phyloP scores from a whole-genome alignment of 768 basidiomycete genomes.

The Mycena leptocephala region DNA sequence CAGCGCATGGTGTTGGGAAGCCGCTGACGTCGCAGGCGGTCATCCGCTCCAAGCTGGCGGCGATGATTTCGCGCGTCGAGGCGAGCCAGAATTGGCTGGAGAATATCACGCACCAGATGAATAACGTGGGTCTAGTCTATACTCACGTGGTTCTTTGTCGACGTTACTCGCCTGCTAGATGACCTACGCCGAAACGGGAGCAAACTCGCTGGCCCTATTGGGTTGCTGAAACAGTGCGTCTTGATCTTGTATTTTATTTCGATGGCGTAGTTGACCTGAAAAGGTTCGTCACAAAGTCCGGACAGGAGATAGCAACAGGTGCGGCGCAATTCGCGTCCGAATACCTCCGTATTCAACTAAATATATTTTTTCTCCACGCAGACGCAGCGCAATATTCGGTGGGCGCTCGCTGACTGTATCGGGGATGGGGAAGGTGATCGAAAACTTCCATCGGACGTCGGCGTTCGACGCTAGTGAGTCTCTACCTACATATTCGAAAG shows the following conservation, averaged over 20 bases:
- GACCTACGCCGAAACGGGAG: conserved; percentile 87
- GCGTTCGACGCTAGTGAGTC: conserved; percentile 84
- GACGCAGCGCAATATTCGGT: conserved; percentile 91
- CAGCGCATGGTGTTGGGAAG: conserved; percentile 95
- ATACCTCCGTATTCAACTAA: too few relatives aligned
- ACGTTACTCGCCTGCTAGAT: conserved; percentile 65
- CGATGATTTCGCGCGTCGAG: conserved; percentile 94
- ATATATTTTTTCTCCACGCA: conserved; percentile 41
- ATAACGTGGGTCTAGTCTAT: conserved; percentile 67
- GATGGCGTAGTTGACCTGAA: conserved; percentile 12
- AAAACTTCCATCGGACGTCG: conserved; percentile 89
- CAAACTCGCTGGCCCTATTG: conserved; percentile 91
- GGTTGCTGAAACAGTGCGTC: conserved; percentile 88
- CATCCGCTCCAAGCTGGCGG: conserved; percentile 89
- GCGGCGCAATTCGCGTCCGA: conserved; percentile 10
- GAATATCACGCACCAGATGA: conserved; percentile 93
- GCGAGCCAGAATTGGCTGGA: conserved; percentile 92
- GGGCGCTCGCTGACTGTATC: conserved; percentile 90
- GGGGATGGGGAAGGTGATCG: conserved; percentile 90
- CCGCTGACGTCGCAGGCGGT: conserved; percentile 88
- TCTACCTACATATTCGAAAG: not conserved
- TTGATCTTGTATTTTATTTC: not conserved
- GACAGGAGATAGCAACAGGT: conserved; percentile 83
- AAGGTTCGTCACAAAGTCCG: conserved; percentile 79
- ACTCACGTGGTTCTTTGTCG: not conserved